phyloP scores from a whole-genome alignment of 768 basidiomycete species.

The Suillus lakei region DNA sequence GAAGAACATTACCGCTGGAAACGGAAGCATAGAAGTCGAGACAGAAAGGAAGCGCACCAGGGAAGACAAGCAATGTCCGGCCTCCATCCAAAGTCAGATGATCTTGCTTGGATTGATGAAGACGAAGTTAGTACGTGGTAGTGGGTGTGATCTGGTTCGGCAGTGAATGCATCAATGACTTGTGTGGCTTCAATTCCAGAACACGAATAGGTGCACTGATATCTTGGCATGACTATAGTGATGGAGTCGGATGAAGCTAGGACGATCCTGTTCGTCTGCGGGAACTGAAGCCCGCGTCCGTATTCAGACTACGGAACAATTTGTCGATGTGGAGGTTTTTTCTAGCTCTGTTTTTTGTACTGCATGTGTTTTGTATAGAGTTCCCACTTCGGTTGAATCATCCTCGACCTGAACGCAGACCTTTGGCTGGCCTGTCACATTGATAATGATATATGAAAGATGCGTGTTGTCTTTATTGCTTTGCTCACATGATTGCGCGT shows the following conservation, averaged over 20 bases:
- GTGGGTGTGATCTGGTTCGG: background rate
- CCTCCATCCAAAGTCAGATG: background rate
- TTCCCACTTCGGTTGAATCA: no score
- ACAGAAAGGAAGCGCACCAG: background rate
- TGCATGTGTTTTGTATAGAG: no score
- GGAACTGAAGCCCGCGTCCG: background rate
- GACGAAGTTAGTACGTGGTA: background rate
- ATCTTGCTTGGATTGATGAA: background rate
- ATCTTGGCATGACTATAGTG: background rate
- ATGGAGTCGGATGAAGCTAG: background rate
- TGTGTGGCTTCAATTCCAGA: background rate
- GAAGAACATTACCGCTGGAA: background rate
- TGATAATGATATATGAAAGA: no score
- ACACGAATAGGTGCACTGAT: background rate
- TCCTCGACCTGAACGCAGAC: no score
- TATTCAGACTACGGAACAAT: background rate
- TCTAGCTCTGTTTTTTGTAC: no score
- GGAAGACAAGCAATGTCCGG: background rate
- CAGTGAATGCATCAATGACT: background rate
- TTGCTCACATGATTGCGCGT: no score
- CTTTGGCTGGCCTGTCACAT: no score
- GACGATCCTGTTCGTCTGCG: background rate
- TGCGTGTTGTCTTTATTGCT: no score
- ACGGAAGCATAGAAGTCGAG: background rate
- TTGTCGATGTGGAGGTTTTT: background rate